These are phyloP conservation scores for Rutstroemia sydowiana DNA, from an alignment of 2,329 filamentous ascomycete species.

Conservation along the genomic window DNA sequence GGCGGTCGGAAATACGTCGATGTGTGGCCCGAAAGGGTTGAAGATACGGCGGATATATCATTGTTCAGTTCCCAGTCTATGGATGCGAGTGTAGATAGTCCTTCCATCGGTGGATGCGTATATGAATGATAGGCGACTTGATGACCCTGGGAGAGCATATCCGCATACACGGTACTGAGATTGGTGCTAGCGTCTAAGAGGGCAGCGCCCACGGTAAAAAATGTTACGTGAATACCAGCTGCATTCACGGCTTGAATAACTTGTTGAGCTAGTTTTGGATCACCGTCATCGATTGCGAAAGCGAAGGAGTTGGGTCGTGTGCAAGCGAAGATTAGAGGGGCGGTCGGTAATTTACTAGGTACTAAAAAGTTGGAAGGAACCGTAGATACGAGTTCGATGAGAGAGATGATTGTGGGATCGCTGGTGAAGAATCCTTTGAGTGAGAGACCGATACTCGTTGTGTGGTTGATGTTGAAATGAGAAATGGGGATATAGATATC, in stretches of 20 bases:
- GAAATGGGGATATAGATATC: slow-evolving; percentile 61
- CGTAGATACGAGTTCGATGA: slow-evolving; percentile 52
- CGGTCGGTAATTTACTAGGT: slow-evolving; percentile 53
- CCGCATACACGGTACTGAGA: slow-evolving; percentile 54
- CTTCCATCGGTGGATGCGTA: slow-evolving; percentile 62
- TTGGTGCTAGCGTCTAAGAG: slow-evolving; percentile 52
- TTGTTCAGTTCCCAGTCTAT: slow-evolving; percentile 58
- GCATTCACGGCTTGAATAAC: slow-evolving; percentile 55
- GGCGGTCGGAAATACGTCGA: slow-evolving; percentile 60
- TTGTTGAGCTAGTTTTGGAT: slow-evolving; percentile 49
- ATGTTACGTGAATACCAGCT: slow-evolving; percentile 58
- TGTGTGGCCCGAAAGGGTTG: slow-evolving; percentile 30
- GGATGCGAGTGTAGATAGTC: slow-evolving; percentile 41
- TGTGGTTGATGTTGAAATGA: slow-evolving; percentile 57
- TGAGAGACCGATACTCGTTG: slow-evolving; percentile 49
- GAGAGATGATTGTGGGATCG: slow-evolving; percentile 43
- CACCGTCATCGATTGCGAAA: slow-evolving; percentile 65
- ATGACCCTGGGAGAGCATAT: slow-evolving; percentile 55
- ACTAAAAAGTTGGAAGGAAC: slow-evolving; percentile 45
- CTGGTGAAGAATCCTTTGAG: slow-evolving; percentile 57
- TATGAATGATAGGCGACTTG: slow-evolving; percentile 63
- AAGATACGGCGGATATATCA: slow-evolving; percentile 43
- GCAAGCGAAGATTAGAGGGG: slow-evolving; percentile 55
- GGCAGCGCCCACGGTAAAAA: slow-evolving; percentile 62
- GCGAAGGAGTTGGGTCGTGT: slow-evolving; percentile 63